Percentiles rank a stretch among this genome's conserved stretches.
These are phyloP conservation scores for Cinchona pubescens DNA, from an alignment of 257 asterid genomes.

Conservation along the genomic window DNA sequence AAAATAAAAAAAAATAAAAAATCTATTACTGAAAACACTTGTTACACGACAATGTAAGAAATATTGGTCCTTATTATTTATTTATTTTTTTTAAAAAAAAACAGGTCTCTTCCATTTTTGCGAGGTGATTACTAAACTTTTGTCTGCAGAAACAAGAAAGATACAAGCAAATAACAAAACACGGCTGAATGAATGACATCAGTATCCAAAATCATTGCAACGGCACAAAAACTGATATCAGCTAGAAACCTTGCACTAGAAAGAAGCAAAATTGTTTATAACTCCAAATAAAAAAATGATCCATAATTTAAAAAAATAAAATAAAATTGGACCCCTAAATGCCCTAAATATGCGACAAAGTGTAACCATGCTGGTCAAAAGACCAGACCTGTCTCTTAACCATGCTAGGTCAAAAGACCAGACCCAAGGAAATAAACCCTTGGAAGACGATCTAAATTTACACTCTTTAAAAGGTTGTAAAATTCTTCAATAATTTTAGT, in stretches of 20 bases:
- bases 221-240: not conserved
- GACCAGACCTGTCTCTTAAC: slow-evolving; percentile 22
- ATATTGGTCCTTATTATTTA: too few species aligned
- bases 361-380: slow-evolving; percentile 23
- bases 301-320: slow-evolving; percentile 24
- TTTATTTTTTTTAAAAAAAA: too few species aligned
- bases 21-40: too few species aligned
- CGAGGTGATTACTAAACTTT: too few species aligned
- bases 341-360: slow-evolving; percentile 14
- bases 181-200: not conserved
- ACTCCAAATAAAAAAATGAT: slow-evolving; percentile 39
- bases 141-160: too few species aligned
- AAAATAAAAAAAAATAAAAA: too few species aligned
- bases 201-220: not conserved
- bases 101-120: too few species aligned
- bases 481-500: slow-evolving; percentile 18
- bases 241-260: not conserved
- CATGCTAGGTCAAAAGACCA: slow-evolving; percentile 25
- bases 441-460: slow-evolving; percentile 35
- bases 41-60: too few species aligned
- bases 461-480: slow-evolving; percentile 26
- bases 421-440: slow-evolving; percentile 16
- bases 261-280: slow-evolving; percentile 31
- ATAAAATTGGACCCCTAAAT: slow-evolving; percentile 14
- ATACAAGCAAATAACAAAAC: too few species aligned